Base-by-base conservation (phyloP, 1,284 basidiomycete species). In the Schizophyllum commune region DNA sequence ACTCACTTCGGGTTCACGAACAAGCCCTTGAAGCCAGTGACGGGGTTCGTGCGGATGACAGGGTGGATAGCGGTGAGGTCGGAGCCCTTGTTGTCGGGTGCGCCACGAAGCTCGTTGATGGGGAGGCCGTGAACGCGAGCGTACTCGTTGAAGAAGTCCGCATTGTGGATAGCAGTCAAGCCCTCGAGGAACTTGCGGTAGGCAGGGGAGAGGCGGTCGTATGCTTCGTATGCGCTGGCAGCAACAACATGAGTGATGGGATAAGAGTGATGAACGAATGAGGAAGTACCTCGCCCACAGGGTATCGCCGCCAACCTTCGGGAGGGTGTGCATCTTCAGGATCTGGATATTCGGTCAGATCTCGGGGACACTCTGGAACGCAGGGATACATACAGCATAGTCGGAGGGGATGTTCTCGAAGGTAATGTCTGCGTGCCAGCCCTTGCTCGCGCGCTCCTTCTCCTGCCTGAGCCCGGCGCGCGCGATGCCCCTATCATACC, bases 361-460 rank as follows among this genome's bases (percentile, higher is more conserved):
- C 3, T 20, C 11, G 27, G 19, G 11, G 1, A 3, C 13, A 13
- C 27, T 3, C 19, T 13, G 2, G 9, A 15, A 21, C 53, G 3
- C 13, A n/a, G 19, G 19, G 3, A 20, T 19, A 67, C 74, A 22
- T 59, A 79, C 75, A 1, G 83, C 79, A 67, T 86, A 91, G 69
- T 88, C 85, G 0, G 84, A 80, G 0, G 88, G 88, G 1, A 86
- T 76, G 6, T 72, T 76, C 70, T 91, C 89, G 66, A 90, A 91
- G 0, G 85, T 85, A 67, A 90, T 86, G 71, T 91, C 88, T 0
- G 83, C 70, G 65, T 83, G 82, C 81, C 80, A 82, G n/a, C 76
- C 78, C 55, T 68, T 71, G 64, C 75, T 77, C 17, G 77, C 76
- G 19, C 73, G 73, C 13, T 67, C 67, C 22, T 65, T 70, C 20